phyloP scores from a whole-genome alignment of 2,329 filamentous ascomycete genomes.

The Byssothecium circinans region DNA sequence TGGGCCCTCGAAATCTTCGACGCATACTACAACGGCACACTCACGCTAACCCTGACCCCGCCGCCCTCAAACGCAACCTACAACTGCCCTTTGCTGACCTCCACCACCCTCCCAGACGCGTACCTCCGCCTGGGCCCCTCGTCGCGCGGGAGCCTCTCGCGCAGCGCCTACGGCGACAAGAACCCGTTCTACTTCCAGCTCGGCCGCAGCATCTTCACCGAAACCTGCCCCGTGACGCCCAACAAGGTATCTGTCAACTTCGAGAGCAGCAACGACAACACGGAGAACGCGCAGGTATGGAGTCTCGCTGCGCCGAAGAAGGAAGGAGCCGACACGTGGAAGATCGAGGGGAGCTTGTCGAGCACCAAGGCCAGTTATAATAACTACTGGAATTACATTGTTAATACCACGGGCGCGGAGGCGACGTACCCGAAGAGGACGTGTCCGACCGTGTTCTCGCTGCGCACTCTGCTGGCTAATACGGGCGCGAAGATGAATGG shows the following conservation, averaged over 20 bases:
- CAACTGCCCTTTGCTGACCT: conserved; percentile 16
- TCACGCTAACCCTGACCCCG: conserved; percentile 8
- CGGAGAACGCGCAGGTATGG: conserved; percentile 6
- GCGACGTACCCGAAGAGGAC: neutral
- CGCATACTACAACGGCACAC: conserved; percentile 12
- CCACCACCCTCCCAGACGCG: conserved; percentile 3
- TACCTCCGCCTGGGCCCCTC: conserved; percentile 8
- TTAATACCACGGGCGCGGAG: conserved; percentile 10
- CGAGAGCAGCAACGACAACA: conserved; percentile 11
- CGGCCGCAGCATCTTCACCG: conserved; percentile 4
- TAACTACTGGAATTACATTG: conserved; percentile 13
- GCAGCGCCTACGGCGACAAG: conserved; percentile 5
- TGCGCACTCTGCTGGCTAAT: conserved; percentile 2
- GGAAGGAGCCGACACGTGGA: conserved; percentile 6
- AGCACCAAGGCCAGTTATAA: conserved; percentile 3
- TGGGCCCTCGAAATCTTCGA: conserved; percentile 13
- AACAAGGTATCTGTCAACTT: conserved; percentile 13
- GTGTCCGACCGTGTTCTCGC: conserved; percentile 4
- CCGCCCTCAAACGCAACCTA: conserved; percentile 12
- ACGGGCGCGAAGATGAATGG: conserved; percentile 6
- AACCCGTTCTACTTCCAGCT: conserved; percentile 11
- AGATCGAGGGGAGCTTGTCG: conserved; percentile 5
- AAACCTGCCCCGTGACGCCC: conserved; percentile 6
- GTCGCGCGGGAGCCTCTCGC: conserved; percentile 1
- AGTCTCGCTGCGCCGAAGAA: conserved; percentile 2